Base-by-base conservation (phyloP, 805 yeast genomes). In the Saitoella complicata region DNA sequence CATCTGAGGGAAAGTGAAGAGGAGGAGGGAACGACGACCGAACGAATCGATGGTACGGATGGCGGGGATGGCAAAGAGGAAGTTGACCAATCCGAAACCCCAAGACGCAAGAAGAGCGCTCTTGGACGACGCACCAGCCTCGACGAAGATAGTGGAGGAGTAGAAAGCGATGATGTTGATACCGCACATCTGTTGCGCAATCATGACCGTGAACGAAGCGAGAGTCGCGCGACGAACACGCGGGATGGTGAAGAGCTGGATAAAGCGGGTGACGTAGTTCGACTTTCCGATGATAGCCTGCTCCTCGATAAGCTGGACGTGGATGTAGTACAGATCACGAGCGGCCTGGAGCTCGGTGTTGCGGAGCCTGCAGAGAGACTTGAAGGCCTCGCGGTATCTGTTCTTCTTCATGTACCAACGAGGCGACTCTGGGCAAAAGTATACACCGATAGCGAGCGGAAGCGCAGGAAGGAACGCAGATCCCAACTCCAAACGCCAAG, bases 121-220 rank as follows among this genome's bases (percentile, higher is more conserved):
- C 49, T 72, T 67, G 49, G 71, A 74, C 37, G 72, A 61, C 61
- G 79, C 77, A 38, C 80, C 80, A 21, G 86, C 75, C 46, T 76
- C 70, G 21, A 70, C 60, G 63, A 84, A 84, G 46, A 84, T 83
- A 7, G 80, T 69, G 0, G 91, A 78, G 1, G 88, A 80, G 61
- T 81, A 84, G 63, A 82, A 80, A 12, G 93, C 88, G 62, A 84
- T 82, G 44, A 83, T 88, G 56, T 84, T 84, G 59, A 84, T 75
- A 53, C 94, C 94, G 63, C 94, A 84, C 65, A 83, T 80, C 60
- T 84, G 94, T 65, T 84, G 94, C 84, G 80, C 79, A 57, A 83
- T 80, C 76, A 85, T 84, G 48, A 78, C 84, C 51, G 83, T 70
- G 72, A 80, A 79, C 3, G 93, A 75, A 45, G 83, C 94, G 46